Evolutionary conservation across 2,329 filamentous ascomycete genomes (phyloP), one percentile per base, ranked within the genome.

Genomic region (Neonectria hederae): DNA sequence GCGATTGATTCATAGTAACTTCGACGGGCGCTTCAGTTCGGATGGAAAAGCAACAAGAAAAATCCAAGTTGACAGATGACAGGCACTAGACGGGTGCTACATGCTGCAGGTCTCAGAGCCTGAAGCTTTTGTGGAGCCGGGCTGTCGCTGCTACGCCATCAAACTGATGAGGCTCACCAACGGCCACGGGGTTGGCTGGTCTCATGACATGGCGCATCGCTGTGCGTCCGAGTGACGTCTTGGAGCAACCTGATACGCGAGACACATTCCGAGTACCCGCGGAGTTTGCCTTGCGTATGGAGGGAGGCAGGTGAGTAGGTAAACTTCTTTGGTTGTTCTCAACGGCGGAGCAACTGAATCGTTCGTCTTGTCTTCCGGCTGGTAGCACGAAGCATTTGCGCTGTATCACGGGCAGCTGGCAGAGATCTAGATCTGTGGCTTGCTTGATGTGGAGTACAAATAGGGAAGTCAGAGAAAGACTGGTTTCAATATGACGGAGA

Each of bases 131-230:
- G 26, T 30, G 26, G 24, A n/a, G 45, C 35, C 19, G 32, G 46
- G 8, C 48, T n/a, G 22, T 49, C 26, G 26, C 26, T 24, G 9
- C 8, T 26, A 26, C 14, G n/a, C 26, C 28, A 28, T 10, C 48
- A n/a, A 48, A 10, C n/a, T 26, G 40, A 51, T 43, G 30, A 43
- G 19, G 30, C 32, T 55, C 30, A n/a, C n/a, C 21, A 45, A 22
- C 52, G 45, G 24, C 22, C 59, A 26, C n/a, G 30, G 51, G 58
- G 52, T 42, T 43, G 51, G 58, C 24, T 32, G 30, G 42, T 22
- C 11, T 26, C 8, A 60, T 60, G 51, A 60, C 58, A 60, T 54
- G 58, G 30, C 30, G 26, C 24, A 40, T 38, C n/a, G 17, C 17
- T 5, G 10, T 51, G 28, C 26, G 48, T 22, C 38, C 26, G 3